Evolutionary conservation across 148 eudicot species (phyloP), one percentile per base, ranked within the genome.

Genomic region (Spergularia bocconei): DNA sequence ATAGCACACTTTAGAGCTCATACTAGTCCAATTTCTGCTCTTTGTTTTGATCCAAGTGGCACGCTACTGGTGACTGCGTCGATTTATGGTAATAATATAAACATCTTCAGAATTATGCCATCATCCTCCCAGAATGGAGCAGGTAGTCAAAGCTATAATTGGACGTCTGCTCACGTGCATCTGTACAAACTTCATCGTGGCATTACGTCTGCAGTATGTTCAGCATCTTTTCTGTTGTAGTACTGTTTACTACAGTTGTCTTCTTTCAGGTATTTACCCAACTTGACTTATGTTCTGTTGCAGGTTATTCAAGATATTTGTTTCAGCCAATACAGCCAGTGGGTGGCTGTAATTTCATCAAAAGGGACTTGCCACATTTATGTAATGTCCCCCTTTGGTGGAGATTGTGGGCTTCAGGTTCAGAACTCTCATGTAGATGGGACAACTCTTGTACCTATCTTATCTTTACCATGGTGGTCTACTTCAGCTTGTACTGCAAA

Each of bases 221-320:
- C 41, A 47, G 41, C 73, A 44, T 65, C 62, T 73, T 19, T 29
- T 55, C 69, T 6, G 15, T 51, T 63, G 12, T 48, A n/a, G 48
- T 44, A 21, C 10, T 38, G 48, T 13, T 15, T 19, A 38, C 38
- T 56, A 52, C 11, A 20, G 17, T 73, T 25, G 4, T 39, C 41
- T 36, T 63, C 21, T 11, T 36, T 60, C 11, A 33, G 33, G 50
- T 54, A 41, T 23, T 58, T 20, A 60, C 36, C 51, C 13, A 11
- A 65, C 8, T 51, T 53, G 41, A 68, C 16, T 69, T 57, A 6
- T 64, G 59, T 25, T 36, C 62, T 71, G 68, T 63, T 59, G 68
- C 87, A 95, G 99, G 93, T 95, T 53, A 95, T 95, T 76, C 99
- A 95, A 80, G 99, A 92, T 78, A 95, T 95, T 54, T 90, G 96